Conservation (phyloP, 1,284 basidiomycete genomes). For the Exsudoporus floridanus region DNA sequence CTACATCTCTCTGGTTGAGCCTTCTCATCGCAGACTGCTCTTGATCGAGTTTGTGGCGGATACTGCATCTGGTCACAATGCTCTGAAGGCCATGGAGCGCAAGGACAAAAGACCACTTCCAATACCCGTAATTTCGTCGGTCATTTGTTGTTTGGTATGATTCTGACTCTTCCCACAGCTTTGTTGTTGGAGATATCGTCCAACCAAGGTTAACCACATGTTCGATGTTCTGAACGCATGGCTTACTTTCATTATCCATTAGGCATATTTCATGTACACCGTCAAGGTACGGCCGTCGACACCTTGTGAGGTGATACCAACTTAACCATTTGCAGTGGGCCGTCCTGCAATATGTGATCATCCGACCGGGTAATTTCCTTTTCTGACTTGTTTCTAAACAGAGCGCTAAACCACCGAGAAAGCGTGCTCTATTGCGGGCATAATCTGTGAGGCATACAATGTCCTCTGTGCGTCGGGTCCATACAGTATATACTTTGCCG, state of each 20-base stretch:
- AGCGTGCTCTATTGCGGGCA: conserved; percentile 63
- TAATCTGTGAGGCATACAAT: conserved; percentile 65
- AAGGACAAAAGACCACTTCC: conserved; percentile 81
- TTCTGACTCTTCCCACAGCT: conserved; percentile 42
- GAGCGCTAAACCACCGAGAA: conserved; percentile 11
- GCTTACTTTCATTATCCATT: conserved; percentile 3
- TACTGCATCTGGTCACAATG: conserved; percentile 58
- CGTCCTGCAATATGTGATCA: conserved; percentile 81
- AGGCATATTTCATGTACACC: conserved; percentile 87
- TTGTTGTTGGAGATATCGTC: conserved; percentile 75
- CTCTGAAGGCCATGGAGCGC: conserved; percentile 64
- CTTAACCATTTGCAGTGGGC: conserved; percentile 53
- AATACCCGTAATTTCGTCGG: conserved; percentile 51
- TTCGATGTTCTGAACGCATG: not conserved
- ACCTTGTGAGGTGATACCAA: not conserved
- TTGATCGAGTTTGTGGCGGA: conserved; percentile 83
- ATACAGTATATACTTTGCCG: conserved; percentile 63
- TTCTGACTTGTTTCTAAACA: conserved; percentile 29
- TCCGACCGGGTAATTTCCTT: conserved; percentile 60
- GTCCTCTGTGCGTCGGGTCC: conserved; percentile 67
- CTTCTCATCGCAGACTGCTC: conserved; percentile 53
- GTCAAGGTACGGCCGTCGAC: conserved; percentile 56
- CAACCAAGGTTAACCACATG: conserved; percentile 61
- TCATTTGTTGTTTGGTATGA: not conserved
- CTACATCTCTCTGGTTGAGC: conserved; percentile 17